phyloP scores from a whole-genome alignment of 805 yeast species.

The Candida chilensis region DNA sequence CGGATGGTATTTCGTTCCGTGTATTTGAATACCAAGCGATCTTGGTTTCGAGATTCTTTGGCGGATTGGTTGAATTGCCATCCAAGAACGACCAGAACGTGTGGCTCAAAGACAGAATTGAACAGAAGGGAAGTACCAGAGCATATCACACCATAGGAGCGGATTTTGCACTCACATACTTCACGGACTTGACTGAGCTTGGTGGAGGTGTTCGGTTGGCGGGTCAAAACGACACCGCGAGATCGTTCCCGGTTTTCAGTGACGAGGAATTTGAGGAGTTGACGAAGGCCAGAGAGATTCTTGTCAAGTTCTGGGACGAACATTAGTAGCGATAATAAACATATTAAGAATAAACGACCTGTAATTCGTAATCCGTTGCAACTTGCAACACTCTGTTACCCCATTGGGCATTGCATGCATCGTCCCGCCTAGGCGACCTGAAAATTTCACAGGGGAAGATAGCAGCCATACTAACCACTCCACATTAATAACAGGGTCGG shows the following conservation, averaged over 20 bases:
- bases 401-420: too few species aligned
- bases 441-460: too few species aligned
- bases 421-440: too few species aligned
- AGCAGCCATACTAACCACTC: too few species aligned
- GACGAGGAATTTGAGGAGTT: slow-evolving; percentile 1
- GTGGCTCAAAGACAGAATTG: slow-evolving; percentile 18
- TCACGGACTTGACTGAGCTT: slow-evolving; percentile 11
- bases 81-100: slow-evolving; percentile 12
- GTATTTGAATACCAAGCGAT: slow-evolving; percentile 32
- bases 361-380: too few species aligned
- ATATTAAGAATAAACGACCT: too few species aligned
- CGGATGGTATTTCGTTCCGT: slow-evolving; percentile 26
- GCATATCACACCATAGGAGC: slow-evolving; percentile 23
- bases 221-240: slow-evolving; percentile 1
- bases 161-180: slow-evolving; percentile 15
- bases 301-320: slow-evolving; percentile 2
- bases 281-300: not conserved
- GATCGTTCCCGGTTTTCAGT: slow-evolving; percentile 3
- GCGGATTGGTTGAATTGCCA: slow-evolving; percentile 19
- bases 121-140: slow-evolving; percentile 14
- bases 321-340: too few species aligned
- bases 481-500: too few species aligned
- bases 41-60: slow-evolving; percentile 18
- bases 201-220: slow-evolving; percentile 13
- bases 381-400: too few species aligned